Evolutionary conservation across 805 yeast species (phyloP), one percentile per base, ranked within the genome.

Genomic region (Wickerhamomyces pijperi): DNA sequence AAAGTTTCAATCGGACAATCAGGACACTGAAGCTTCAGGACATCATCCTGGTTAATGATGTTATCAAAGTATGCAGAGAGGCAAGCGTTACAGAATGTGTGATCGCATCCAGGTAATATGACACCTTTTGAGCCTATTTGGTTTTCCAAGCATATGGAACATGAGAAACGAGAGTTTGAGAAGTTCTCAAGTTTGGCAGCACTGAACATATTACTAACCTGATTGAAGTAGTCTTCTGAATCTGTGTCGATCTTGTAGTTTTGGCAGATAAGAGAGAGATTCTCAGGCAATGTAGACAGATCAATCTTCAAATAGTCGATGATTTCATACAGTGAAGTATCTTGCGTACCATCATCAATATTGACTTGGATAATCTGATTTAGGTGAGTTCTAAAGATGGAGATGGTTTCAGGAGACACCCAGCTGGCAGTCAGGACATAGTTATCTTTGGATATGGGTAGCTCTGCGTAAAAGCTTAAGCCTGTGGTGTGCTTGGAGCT

Each of bases 1-100:
- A 49, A 28, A 6, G 47, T 46, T 5, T 40, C 35, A n/a, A 45
- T 49, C 1, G 56, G 53, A 46, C 68, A 71, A 35, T 74, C 67
- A 1, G 83, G 82, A 47, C 84, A 78, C 50, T 75, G 76, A 2
- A 78, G 58, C 35, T 60, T 67, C 15, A 64, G 64, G 4, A 74
- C 61, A 28, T 69, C 71, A 3, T 79, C 82, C 4, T 65, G 51
- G 7, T 48, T 49, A 12, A 77, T 74, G 34, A 58, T 53, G 3
- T 63, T 54, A 1, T 51, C 44, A 37, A 67, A 68, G 43, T 68
- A 75, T 5, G 63, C 66, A 12, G 38, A 42, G 3, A 72, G 51
- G 43, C 83, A 77, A 1, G 42, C 35, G 34, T 52, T 55, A 47
- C 82, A 76, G 41, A 74, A 68, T 0, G 55, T 50, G 48, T 76